Base-by-base conservation (phyloP, 371 early-diverging fungal species). In the Rhizopus delemar region DNA sequence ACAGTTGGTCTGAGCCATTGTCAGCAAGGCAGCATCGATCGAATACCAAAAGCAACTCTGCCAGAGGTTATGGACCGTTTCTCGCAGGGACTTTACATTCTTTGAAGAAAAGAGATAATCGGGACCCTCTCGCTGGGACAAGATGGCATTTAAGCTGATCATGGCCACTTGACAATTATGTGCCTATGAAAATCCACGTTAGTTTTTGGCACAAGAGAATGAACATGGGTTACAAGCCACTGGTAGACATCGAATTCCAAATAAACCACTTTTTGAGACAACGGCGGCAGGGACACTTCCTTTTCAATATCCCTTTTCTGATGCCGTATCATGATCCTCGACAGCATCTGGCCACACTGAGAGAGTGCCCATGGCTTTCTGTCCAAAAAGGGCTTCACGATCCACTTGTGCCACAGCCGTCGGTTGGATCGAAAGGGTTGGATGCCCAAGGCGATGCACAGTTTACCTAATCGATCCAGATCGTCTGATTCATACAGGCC, bases 71-170 rank as follows among this genome's bases (percentile, higher is more conserved):
- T 70, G 66, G 8, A 88, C 81, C 8, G 84, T 81, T 51, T 77
- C 81, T 0, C 78, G 66, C 28, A 90, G 58, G 34, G 79, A 70
- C 50, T 74, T 78, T 9, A 65, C 63, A 62, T 88, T 89, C 9
- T 78, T 73, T 0, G 78, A 70, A 46, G 88, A 86, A 59, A 90
- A 89, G 33, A 90, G 75, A 63, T 91, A 91, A 63, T 93, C 93
- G 13, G 77, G 71, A 8, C 84, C 86, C 15, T 56, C 71, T 12
- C 86, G 73, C 55, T 85, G 71, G 0, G 86, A 80, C 31, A 85
- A 63, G 11, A 91, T 77, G 0, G 89, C 85, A 63, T 91, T 92
- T 31, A 88, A 63, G 22, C 80, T 81, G 43, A 90, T 84, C 57
- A 85, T 72, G 0, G 85, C 82, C 13, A 90, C 73, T 45, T 85